Percentiles rank a stretch among this genome's conserved stretches.
Conservation (phyloP, 306 rosid genomes). For the Cicer chorassanicum region DNA sequence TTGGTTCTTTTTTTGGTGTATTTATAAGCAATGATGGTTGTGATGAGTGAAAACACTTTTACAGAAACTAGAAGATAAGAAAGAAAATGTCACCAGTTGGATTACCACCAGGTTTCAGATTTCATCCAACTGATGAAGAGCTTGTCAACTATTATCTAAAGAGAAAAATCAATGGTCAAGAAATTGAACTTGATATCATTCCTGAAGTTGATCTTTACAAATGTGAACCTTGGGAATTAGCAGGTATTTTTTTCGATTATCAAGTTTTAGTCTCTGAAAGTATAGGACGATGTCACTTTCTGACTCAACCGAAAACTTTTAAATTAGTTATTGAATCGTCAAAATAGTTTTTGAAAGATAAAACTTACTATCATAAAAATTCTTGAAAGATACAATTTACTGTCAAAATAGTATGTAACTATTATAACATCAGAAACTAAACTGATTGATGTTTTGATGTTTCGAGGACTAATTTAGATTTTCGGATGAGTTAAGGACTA, state of each 20-base stretch:
- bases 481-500: too few species aligned
- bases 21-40: constrained; percentile 53
- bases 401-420: too few species aligned
- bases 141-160: constrained; percentile 94
- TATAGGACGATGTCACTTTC: too few species aligned
- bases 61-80: constrained; percentile 25
- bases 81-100: constrained; percentile 86
- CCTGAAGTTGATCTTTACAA: constrained; percentile 99
- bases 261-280: too few species aligned
- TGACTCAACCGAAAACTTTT: too few species aligned
- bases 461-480: too few species aligned
- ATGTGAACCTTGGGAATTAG: constrained; percentile 99
- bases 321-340: too few species aligned
- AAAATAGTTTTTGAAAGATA: too few species aligned
- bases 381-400: too few species aligned
- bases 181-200: constrained; percentile 95
- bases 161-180: constrained; percentile 86
- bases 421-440: too few species aligned
- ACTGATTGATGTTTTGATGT: too few species aligned
- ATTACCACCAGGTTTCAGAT: constrained; percentile 98
- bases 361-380: too few species aligned
- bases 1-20: constrained; percentile 56
- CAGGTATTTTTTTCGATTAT: constrained; percentile 54
- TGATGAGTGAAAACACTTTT: constrained; percentile 49
- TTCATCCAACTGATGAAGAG: constrained; percentile 98